phyloP scores from a whole-genome alignment of 345 rosid species.

The Brassica incana region DNA sequence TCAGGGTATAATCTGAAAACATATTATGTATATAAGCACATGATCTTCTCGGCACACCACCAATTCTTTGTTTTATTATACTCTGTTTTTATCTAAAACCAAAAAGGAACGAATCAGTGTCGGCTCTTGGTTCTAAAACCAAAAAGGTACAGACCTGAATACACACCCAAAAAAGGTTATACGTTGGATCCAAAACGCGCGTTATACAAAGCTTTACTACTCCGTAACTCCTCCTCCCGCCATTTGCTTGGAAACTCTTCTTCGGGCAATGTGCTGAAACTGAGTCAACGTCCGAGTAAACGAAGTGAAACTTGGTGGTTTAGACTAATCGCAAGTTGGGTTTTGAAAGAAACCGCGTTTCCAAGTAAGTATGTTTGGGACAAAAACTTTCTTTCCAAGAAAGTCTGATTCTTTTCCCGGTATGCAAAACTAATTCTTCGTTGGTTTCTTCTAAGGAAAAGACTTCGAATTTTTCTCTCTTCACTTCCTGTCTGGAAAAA shows the following conservation, averaged over 20 bases:
- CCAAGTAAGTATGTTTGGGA: constrained; percentile 31
- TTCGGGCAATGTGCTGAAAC: constrained; percentile 36
- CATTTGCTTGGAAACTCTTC: constrained; percentile 24
- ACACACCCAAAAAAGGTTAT: background rate
- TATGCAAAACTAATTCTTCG: constrained; percentile 14
- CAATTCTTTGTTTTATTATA: constrained; percentile 10
- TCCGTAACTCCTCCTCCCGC: background rate
- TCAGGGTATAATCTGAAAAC: background rate
- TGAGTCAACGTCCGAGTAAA: constrained; percentile 37
- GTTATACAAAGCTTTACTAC: background rate
- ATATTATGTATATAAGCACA: constrained; percentile 25
- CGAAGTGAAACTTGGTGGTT: constrained; percentile 2
- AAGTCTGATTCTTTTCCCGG: constrained; percentile 20
- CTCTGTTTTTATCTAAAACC: background rate
- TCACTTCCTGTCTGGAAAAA: background rate
- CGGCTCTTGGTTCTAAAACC: constrained; percentile 51
- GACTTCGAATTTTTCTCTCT: constrained; percentile 2
- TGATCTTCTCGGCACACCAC: constrained; percentile 34
- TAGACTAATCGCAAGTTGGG: constrained; percentile 2
- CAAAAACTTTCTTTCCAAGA: constrained; percentile 29
- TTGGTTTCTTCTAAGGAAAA: constrained; percentile 31
- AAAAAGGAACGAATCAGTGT: constrained; percentile 48
- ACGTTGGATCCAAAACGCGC: constrained; percentile 30
- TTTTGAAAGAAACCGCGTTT: constrained; percentile 32
- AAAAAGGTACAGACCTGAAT: background rate